These are phyloP conservation scores for Larix kaempferi DNA, from an alignment of 75 land plant genomes.

Conservation along the genomic window DNA sequence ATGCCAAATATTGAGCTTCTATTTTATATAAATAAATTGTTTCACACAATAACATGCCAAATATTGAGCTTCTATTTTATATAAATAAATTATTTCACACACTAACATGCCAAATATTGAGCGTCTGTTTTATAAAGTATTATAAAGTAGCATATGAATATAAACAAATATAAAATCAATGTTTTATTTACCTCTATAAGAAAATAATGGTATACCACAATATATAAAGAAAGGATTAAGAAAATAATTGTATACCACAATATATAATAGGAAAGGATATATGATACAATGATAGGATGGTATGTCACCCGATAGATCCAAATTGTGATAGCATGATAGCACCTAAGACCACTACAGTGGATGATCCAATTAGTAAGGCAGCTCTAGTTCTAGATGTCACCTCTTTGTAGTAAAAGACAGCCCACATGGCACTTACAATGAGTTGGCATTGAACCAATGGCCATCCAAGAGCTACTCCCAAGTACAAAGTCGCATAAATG, in stretches of 20 bases:
- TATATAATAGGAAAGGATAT: not conserved
- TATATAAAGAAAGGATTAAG: too few relatives aligned
- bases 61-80: too few relatives aligned
- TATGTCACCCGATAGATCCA: constrained; percentile 17
- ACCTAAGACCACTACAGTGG: constrained; percentile 20
- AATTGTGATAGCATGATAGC: constrained; percentile 25
- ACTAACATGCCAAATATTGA: not conserved
- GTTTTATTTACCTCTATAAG: too few relatives aligned
- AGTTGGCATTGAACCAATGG: constrained; percentile 36
- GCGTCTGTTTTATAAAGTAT: not conserved
- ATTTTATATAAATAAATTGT: too few relatives aligned
- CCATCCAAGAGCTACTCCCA: constrained; percentile 35
- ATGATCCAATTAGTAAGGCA: constrained; percentile 11
- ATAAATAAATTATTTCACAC: too few relatives aligned
- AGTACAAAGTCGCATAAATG: constrained; percentile 21
- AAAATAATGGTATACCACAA: too few relatives aligned
- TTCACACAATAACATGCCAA: too few relatives aligned
- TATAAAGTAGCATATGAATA: not conserved
- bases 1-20: too few relatives aligned
- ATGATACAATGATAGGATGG: not conserved
- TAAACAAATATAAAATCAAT: not conserved
- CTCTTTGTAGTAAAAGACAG: constrained; percentile 28
- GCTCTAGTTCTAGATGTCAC: constrained; percentile 7
- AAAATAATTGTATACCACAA: not conserved
- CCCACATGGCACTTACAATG: constrained; percentile 30